Base-by-base conservation (phyloP, 345 rosid genomes). In the Salix suchowensis region DNA sequence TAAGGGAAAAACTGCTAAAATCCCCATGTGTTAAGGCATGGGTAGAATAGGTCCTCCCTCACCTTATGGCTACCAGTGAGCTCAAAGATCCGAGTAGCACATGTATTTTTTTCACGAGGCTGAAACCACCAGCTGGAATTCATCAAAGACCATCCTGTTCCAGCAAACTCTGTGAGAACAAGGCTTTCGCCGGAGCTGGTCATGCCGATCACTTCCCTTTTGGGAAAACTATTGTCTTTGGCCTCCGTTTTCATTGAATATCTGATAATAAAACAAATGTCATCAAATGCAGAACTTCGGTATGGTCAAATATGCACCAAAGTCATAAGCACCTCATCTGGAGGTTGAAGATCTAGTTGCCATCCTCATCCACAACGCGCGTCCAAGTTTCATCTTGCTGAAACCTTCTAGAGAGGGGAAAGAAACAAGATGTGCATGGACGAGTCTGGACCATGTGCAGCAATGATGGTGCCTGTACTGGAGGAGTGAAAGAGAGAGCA, bases 401-500 rank as follows among this genome's bases (percentile, higher is more conserved):
- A 44, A 44, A 44, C 13, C 15, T 44, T 44, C 18, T 16, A 28
- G 30, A 28, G 30, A 1, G 30, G 30, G 30, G 30, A 28, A 28
- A 28, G 30, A 28, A 44, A 44, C 50, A 44, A 44, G 50, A 44
- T 44, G 16, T 14, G 50, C 5, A 44, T 44, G 50, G 5, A 2
- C 50, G 50, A 44, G 16, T 68, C 14, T 52, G 71, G 70, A 70
- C 76, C 76, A 69, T 26, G 65, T 73, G 76, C 24, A 78, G 68
- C 64, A 54, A 42, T 65, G 75, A 60, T 50, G 82, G 80, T 67
- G 78, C 80, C 74, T 73, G 84, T 32, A 67, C 44, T 0, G 81
- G 81, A 76, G 81, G 79, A 66, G 82, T 76, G 75, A 80, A 83
- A 67, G 86, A 76, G 50, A 85, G 58, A 34, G 77, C 68, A 10